phyloP scores from a whole-genome alignment of 805 yeast species.

The Saturnispora sekii region DNA sequence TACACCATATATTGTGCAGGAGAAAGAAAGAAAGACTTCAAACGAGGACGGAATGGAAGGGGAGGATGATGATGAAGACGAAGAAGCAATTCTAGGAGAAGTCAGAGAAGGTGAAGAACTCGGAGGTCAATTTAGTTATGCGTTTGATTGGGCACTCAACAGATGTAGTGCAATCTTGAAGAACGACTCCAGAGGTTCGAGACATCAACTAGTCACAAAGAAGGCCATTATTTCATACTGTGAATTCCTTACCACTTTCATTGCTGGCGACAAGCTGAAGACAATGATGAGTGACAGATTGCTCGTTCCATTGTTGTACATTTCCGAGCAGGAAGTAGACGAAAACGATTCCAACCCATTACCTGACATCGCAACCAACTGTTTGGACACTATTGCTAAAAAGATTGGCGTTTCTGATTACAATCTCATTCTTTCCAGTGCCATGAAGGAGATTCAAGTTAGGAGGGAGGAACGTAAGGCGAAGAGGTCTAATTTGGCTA shows the following conservation, averaged over 20 bases:
- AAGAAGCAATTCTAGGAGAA: slow-evolving; percentile 17
- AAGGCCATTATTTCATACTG: slow-evolving; percentile 58
- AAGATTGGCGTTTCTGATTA: slow-evolving; percentile 68
- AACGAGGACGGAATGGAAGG: not conserved
- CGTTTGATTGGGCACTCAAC: slow-evolving; percentile 53
- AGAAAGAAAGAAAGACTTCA: not conserved
- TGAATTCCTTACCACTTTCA: slow-evolving; percentile 53
- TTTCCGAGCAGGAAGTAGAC: slow-evolving; percentile 27
- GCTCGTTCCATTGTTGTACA: slow-evolving; percentile 23
- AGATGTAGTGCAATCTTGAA: slow-evolving; percentile 56
- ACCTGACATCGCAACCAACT: slow-evolving; percentile 43
- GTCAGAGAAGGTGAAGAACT: slow-evolving; percentile 12
- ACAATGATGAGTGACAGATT: slow-evolving; percentile 29
- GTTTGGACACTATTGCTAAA: slow-evolving; percentile 54
- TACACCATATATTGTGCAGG: slow-evolving; percentile 26
- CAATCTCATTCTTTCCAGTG: slow-evolving; percentile 48
- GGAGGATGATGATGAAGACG: slow-evolving; percentile 10
- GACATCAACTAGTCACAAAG: slow-evolving; percentile 49
- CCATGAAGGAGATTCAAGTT: slow-evolving; percentile 46
- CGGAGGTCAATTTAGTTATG: slow-evolving; percentile 23
- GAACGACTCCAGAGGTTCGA: slow-evolving; percentile 47
- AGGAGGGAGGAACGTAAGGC: slow-evolving; percentile 71
- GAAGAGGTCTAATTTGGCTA: slow-evolving; percentile 64
- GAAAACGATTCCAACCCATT: slow-evolving; percentile 38
- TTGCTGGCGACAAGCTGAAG: slow-evolving; percentile 30